These are phyloP conservation scores for Stentor roeselii DNA, from an alignment of 73 alveolate genomes.

Conservation along the genomic window DNA sequence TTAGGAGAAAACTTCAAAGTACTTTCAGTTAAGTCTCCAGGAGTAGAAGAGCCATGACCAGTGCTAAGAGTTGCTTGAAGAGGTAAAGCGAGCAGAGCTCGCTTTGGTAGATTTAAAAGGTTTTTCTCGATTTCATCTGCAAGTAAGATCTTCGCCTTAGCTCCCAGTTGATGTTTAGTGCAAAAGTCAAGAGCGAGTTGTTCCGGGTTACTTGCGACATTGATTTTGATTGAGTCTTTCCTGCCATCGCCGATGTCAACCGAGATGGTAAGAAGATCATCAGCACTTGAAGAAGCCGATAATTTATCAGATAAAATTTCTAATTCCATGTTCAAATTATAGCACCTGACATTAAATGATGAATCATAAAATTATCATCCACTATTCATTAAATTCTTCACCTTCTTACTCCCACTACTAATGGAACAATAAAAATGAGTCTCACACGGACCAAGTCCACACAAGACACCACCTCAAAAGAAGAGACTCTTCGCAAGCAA, in stretches of 20 bases:
- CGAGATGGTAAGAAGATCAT: neutral
- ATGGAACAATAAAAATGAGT: neutral
- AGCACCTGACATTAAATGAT: no score
- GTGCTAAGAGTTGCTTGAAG: no score
- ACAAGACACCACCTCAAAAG: slow-evolving; percentile 17
- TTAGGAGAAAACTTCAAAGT: no score
- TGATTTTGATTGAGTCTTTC: neutral
- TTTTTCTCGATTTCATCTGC: neutral
- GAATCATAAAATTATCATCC: no score
- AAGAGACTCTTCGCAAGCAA: neutral
- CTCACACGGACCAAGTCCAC: neutral
- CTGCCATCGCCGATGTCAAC: slow-evolving; percentile 22
- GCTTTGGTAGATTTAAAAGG: neutral
- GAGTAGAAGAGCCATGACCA: no score
- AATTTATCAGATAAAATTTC: neutral
- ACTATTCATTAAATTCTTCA: no score
- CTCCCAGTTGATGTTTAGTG: neutral
- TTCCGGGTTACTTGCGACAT: neutral
- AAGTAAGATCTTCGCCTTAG: neutral
- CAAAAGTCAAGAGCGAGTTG: neutral
- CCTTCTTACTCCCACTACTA: no score
- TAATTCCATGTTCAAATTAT: neutral
- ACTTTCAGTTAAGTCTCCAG: no score
- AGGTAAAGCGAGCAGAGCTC: no score
- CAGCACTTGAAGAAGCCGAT: neutral